Percentiles rank a stretch among this genome's conserved stretches.
These are phyloP conservation scores for Trichophyton benhamiae DNA, from an alignment of 2,329 filamentous ascomycete genomes.

Conservation along the genomic window DNA sequence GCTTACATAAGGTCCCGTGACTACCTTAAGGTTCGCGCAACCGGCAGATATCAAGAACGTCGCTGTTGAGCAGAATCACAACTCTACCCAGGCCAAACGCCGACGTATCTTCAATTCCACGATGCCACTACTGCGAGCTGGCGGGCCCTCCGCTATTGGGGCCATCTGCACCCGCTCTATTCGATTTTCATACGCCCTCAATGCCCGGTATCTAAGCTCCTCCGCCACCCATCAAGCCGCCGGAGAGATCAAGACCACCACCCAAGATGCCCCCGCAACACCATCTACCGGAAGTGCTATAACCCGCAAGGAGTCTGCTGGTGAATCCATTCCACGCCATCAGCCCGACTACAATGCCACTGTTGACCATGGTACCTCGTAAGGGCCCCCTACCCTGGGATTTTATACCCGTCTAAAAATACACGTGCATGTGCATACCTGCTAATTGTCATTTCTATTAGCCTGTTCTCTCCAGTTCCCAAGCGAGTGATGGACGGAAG, in stretches of 20 bases:
- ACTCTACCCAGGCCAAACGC: background rate
- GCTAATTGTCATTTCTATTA: conserved; percentile 42
- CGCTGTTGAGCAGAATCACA: too few species aligned
- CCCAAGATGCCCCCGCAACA: conserved; percentile 33
- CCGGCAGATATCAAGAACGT: too few species aligned
- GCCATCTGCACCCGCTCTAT: conserved; percentile 24
- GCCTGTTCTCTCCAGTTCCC: conserved; percentile 81
- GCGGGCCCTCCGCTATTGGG: conserved; percentile 19
- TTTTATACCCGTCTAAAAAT: background rate
- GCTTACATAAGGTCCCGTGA: background rate
- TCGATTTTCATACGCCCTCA: conserved; percentile 22
- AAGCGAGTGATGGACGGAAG: conserved; percentile 83
- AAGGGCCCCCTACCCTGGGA: conserved; percentile 25
- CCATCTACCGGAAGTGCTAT: conserved; percentile 32
- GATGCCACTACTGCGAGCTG: conserved; percentile 57
- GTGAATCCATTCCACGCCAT: conserved; percentile 47
- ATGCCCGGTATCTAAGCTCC: conserved; percentile 29
- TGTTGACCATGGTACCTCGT: conserved; percentile 87
- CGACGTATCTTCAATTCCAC: conserved; percentile 15
- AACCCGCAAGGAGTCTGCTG: conserved; percentile 40
- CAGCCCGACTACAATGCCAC: conserved; percentile 70
- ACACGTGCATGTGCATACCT: background rate
- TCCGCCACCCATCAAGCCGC: conserved; percentile 30
- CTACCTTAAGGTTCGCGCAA: too few species aligned
- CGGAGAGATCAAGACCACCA: conserved; percentile 32